A percentile compares a stretch with the other conserved stretches of the same genome.
These are phyloP conservation scores for Clonostachys rosea DNA, from an alignment of 2,329 filamentous ascomycete genomes.

Conservation along the genomic window DNA sequence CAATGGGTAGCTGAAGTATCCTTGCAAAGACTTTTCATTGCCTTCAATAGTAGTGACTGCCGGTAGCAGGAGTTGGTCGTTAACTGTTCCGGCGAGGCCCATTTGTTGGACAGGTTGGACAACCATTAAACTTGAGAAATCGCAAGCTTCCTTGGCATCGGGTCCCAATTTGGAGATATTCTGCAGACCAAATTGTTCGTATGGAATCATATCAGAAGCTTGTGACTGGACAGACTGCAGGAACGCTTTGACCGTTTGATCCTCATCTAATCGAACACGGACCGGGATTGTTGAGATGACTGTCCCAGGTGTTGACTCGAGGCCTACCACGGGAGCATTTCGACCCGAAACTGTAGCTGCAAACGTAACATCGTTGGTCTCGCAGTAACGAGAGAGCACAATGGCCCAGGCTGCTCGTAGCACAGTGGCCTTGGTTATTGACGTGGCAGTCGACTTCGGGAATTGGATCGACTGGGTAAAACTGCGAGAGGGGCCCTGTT, in stretches of 20 bases:
- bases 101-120: slow-evolving; percentile 3
- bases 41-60: not conserved
- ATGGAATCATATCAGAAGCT: slow-evolving; percentile 4
- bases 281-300: slow-evolving; percentile 8
- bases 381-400: slow-evolving; percentile 18
- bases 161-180: slow-evolving; percentile 6
- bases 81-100: not conserved
- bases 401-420: slow-evolving; percentile 4
- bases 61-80: not conserved
- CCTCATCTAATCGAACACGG: slow-evolving; percentile 1
- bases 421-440: slow-evolving; percentile 8
- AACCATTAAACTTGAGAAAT: slow-evolving; percentile 9
- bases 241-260: slow-evolving; percentile 16
- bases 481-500: no score
- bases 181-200: slow-evolving; percentile 11
- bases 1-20: slow-evolving; percentile 15
- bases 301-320: slow-evolving; percentile 6
- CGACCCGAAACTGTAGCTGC: slow-evolving; percentile 11
- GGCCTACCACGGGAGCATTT: slow-evolving; percentile 5
- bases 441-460: not conserved
- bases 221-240: slow-evolving; percentile 4
- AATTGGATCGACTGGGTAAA: not conserved
- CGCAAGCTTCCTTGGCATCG: slow-evolving; percentile 4
- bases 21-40: slow-evolving; percentile 15
- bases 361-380: slow-evolving; percentile 18